These are phyloP conservation scores for Verticillium alfalfae DNA, from an alignment of 2,329 filamentous ascomycete genomes.

Conservation along the genomic window DNA sequence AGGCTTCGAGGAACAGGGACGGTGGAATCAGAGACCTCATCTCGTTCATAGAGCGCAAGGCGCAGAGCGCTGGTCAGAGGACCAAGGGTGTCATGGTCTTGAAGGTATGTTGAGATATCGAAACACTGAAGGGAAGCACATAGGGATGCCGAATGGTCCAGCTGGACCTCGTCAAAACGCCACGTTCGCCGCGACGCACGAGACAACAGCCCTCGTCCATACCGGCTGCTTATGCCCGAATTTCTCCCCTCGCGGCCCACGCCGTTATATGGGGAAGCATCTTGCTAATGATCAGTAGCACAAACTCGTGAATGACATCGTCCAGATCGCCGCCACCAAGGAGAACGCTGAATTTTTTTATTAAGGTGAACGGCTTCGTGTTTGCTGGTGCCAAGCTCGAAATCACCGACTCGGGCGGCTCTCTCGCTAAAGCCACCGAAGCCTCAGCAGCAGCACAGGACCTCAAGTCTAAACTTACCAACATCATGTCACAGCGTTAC, in stretches of 20 bases:
- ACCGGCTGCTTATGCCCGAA: conserved; percentile 26
- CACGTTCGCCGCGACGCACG: conserved; percentile 20
- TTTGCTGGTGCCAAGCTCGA: conserved; percentile 63
- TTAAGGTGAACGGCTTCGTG: conserved; percentile 61
- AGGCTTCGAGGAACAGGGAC: conserved; percentile 59
- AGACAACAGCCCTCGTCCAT: conserved; percentile 25
- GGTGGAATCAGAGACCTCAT: conserved; percentile 62
- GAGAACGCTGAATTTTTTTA: conserved; percentile 59
- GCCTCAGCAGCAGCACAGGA: conserved; percentile 50
- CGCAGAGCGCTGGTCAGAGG: conserved; percentile 38
- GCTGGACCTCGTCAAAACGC: conserved; percentile 20
- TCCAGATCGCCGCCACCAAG: conserved; percentile 62
- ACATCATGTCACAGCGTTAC: conserved; percentile 72
- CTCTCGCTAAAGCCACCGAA: conserved; percentile 36
- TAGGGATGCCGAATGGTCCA: conserved; percentile 25
- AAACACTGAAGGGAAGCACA: conserved; percentile 16
- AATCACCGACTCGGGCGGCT: conserved; percentile 40
- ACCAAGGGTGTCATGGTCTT: conserved; percentile 58
- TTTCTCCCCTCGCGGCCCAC: not conserved
- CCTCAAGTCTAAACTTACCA: conserved; percentile 62
- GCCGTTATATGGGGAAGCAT: conserved; percentile 26
- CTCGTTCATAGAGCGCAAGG: conserved; percentile 66
- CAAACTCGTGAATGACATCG: conserved; percentile 60
- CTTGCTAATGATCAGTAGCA: conserved; percentile 69
- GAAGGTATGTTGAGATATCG: conserved; percentile 64